Evolutionary conservation across 495 filamentous ascomycete genomes (phyloP).

Genomic region (Penicillium ucsense): DNA sequence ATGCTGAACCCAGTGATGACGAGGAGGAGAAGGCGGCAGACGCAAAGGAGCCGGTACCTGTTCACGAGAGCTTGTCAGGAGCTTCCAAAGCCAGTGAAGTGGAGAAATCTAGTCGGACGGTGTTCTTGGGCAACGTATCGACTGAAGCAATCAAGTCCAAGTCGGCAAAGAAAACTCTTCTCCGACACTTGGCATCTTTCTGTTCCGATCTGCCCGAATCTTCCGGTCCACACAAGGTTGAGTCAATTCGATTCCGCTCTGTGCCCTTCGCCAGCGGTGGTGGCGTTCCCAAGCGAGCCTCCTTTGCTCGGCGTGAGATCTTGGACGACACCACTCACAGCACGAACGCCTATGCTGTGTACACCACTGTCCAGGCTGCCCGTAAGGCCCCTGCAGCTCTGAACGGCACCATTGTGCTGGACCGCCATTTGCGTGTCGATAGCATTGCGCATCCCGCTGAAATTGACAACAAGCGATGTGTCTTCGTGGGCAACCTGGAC

Average conservation of each 20-base stretch:
- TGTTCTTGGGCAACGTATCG: slow-evolving; percentile 91
- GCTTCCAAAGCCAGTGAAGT: slow-evolving; percentile 44
- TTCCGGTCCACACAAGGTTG: slow-evolving; percentile 54
- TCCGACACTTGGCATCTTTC: slow-evolving; percentile 56
- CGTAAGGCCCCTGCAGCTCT: slow-evolving; percentile 65
- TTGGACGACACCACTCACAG: slow-evolving; percentile 84
- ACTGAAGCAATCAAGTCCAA: slow-evolving; percentile 72
- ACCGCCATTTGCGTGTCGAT: slow-evolving; percentile 85
- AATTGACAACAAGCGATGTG: slow-evolving; percentile 75
- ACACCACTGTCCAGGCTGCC: slow-evolving; percentile 59
- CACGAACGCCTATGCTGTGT: slow-evolving; percentile 92
- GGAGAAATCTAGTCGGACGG: slow-evolving; percentile 79
- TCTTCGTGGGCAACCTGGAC: slow-evolving; percentile 94
- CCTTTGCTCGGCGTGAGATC: slow-evolving; percentile 71
- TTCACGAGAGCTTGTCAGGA: slow-evolving; percentile 47
- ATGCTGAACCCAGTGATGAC: slow-evolving; percentile 11
- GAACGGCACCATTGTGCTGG: slow-evolving; percentile 76
- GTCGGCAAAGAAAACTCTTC: slow-evolving; percentile 62
- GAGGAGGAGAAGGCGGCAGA: slow-evolving; percentile 18
- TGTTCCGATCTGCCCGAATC: slow-evolving; percentile 34
- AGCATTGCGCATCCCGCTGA: slow-evolving; percentile 77
- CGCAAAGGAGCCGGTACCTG: slow-evolving; percentile 24
- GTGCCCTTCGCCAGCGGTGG: slow-evolving; percentile 62
- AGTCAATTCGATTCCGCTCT: slow-evolving; percentile 88
- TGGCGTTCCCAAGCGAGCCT: slow-evolving; percentile 79